Conservation (phyloP, 2,329 filamentous ascomycete species). For the Ceratocystis alfenasii region DNA sequence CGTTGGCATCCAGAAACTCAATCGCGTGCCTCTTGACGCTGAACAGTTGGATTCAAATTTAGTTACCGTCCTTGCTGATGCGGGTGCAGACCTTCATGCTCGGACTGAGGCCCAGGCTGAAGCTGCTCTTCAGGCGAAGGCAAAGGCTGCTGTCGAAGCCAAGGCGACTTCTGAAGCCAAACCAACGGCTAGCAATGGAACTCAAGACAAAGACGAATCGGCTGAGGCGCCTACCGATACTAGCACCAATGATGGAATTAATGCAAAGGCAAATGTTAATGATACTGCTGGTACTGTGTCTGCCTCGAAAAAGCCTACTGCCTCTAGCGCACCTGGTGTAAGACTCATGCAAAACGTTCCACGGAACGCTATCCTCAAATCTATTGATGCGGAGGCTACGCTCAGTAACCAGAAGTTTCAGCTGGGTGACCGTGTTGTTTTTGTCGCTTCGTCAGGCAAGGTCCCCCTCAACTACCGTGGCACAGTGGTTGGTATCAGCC, state of each 20-base stretch:
- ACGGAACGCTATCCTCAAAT: slow-evolving; percentile 76
- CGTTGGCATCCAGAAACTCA: slow-evolving; percentile 81
- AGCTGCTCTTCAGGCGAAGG: neutral
- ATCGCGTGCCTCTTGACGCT: slow-evolving; percentile 89
- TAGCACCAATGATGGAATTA: neutral
- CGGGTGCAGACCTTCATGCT: slow-evolving; percentile 44
- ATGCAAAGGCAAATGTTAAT: neutral
- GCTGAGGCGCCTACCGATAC: neutral
- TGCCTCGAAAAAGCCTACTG: neutral
- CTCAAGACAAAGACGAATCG: neutral
- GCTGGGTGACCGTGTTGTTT: slow-evolving; percentile 84
- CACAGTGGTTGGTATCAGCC: slow-evolving; percentile 88
- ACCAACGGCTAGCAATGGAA: no score
- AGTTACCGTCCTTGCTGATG: slow-evolving; percentile 66
- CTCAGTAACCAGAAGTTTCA: slow-evolving; percentile 72
- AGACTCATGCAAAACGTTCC: slow-evolving; percentile 59
- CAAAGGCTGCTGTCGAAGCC: neutral
- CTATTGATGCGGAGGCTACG: slow-evolving; percentile 88
- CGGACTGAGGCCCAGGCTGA: neutral
- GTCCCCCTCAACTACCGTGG: slow-evolving; percentile 86
- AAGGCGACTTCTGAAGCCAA: neutral
- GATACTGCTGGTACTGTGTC: slow-evolving; percentile 31
- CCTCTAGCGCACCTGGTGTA: neutral
- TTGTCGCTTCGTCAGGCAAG: slow-evolving; percentile 83
- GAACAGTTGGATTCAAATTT: slow-evolving; percentile 89